Evolutionary conservation across 108 stramenopile genomes (phyloP).

Genomic region (Fragilaria radians): DNA sequence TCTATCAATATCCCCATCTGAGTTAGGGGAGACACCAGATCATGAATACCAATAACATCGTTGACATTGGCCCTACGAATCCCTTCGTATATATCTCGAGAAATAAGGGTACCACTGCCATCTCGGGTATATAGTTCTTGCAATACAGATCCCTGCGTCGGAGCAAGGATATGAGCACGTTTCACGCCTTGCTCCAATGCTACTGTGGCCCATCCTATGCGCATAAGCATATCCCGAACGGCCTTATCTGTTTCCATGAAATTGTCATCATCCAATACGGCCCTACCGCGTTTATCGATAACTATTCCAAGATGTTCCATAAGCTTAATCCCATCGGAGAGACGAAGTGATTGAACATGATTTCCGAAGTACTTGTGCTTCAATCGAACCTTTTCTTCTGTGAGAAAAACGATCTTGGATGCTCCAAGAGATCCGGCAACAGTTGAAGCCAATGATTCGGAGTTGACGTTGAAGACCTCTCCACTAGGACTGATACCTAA

Average conservation of each 20-base stretch:
- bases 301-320: constrained; percentile 48
- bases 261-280: background rate
- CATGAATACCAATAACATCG: constrained; percentile 81
- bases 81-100: constrained; percentile 92
- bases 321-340: constrained; percentile 59
- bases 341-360: constrained; percentile 49
- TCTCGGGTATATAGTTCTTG: constrained; percentile 96
- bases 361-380: constrained; percentile 60
- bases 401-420: constrained; percentile 84
- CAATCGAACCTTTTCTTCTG: constrained; percentile 40
- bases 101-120: constrained; percentile 88
- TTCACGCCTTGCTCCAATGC: constrained; percentile 84
- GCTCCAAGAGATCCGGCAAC: constrained; percentile 77
- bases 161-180: constrained; percentile 83
- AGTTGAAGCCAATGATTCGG: constrained; percentile 70
- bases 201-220: constrained; percentile 70
- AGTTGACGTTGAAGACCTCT: constrained; percentile 92
- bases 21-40: constrained; percentile 88
- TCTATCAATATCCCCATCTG: constrained; percentile 74
- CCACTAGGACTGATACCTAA: constrained; percentile 87
- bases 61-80: constrained; percentile 79
- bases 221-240: constrained; percentile 46
- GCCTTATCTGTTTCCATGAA: constrained; percentile 26
- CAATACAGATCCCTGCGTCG: constrained; percentile 76
- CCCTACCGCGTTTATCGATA: constrained; percentile 58